Evolutionary conservation across 345 rosid species (phyloP), one percentile per base, ranked within the genome.

Genomic region (Viola odorata): DNA sequence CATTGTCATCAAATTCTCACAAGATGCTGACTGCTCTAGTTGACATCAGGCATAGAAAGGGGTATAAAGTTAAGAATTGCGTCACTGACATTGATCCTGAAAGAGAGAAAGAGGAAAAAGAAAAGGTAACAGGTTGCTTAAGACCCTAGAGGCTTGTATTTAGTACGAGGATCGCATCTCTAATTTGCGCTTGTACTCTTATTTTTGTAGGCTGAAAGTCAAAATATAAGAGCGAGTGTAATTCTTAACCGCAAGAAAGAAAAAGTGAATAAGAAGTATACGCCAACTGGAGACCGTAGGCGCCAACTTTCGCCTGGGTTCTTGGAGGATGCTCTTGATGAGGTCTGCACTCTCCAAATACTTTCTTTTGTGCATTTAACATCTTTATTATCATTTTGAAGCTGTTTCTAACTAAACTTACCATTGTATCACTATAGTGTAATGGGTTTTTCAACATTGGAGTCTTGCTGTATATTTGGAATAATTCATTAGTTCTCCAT

Each of bases 11-110:
- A 63, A 90, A 90, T 69, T 94, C 99, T 53, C 99, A 94, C 56
- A 75, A 91, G 72, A 74, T 85, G 63, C 75, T 94, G 86, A 94
- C 97, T 63, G 97, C 96, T 70, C 91, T 94, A 76, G 92, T 94
- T 66, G 99, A 94, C 64, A 84, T 92, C 49, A 88, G 90, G 65
- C 96, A 94, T 58, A 90, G 84, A 74, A 94, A 88, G 78, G 75
- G 67, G 42, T 88, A 76, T 67, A 94, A 90, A 76, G 99, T 94
- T 59, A 94, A 94, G 82, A 90, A 94, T 78, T 90, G 97, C 63
- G 62, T 94, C 71, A 94, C 99, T 38, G 99, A 90, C 82, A 88
- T 94, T 69, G 99, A 94, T 73, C 99, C 99, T 62, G 99, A 94
- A 84, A 90, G 87, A 78, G 99, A 87, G 72, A 94, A 90, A 77